Conservation (phyloP, 768 basidiomycete genomes). For the Suillus hirtellus region DNA sequence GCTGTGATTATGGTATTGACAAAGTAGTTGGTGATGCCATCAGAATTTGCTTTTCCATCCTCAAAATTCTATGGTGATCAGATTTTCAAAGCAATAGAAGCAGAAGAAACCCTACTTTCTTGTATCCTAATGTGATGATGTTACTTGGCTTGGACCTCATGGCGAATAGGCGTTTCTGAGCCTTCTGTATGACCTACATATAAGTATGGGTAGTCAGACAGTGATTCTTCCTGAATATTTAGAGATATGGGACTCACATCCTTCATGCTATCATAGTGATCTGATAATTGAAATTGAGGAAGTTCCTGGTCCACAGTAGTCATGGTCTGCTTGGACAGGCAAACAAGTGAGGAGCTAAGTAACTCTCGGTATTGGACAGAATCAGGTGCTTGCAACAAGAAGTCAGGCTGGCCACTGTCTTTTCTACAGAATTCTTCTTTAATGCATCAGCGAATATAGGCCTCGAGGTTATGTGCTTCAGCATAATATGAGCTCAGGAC, state of each 20-base stretch:
- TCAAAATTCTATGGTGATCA: slow-evolving; percentile 21
- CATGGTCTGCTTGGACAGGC: slow-evolving; percentile 26
- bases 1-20: slow-evolving; percentile 76
- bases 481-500: slow-evolving; percentile 48
- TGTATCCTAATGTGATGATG: slow-evolving; percentile 68
- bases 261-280: slow-evolving; percentile 52
- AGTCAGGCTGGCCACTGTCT: slow-evolving; percentile 12
- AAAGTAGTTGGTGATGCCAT: slow-evolving; percentile 57
- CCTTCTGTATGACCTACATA: slow-evolving; percentile 58
- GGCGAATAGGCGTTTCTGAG: slow-evolving; percentile 58
- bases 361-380: slow-evolving; percentile 34
- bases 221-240: not conserved
- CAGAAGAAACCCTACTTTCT: slow-evolving; percentile 41
- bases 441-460: slow-evolving; percentile 42
- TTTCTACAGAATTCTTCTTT: slow-evolving; percentile 13
- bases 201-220: not conserved
- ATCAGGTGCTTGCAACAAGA: slow-evolving; percentile 22
- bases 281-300: slow-evolving; percentile 30
- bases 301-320: slow-evolving; percentile 17
- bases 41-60: slow-evolving; percentile 40
- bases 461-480: slow-evolving; percentile 37
- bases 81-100: not conserved
- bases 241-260: slow-evolving; percentile 41
- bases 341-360: slow-evolving; percentile 50
- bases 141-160: slow-evolving; percentile 45